Conservation (phyloP, 306 rosid species). For the Luffa acutangula region DNA sequence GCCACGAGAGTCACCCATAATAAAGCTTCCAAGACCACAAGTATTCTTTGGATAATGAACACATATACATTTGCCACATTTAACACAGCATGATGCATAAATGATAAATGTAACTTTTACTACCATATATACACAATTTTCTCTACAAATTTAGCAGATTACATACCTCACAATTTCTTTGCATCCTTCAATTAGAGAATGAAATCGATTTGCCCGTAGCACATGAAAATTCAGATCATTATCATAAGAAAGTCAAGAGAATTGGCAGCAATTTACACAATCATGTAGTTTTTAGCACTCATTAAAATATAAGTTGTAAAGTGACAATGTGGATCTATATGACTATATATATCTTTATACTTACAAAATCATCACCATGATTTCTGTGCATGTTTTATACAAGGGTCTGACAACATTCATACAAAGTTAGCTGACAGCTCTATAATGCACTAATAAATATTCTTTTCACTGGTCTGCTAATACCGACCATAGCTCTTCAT, state of each 20-base stretch:
- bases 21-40: not conserved
- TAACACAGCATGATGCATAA: not conserved
- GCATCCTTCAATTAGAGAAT: not conserved
- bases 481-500: not conserved
- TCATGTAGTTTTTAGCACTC: not conserved
- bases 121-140: not conserved
- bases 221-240: not conserved
- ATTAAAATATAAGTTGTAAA: not conserved
- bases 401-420: not conserved
- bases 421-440: slow-evolving; percentile 1
- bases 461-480: not conserved
- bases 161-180: not conserved
- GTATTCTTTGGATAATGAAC: not conserved
- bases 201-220: not conserved
- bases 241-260: not conserved
- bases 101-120: not conserved
- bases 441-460: not conserved
- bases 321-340: not conserved
- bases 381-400: not conserved
- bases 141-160: not conserved
- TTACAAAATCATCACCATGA: slow-evolving; percentile 1
- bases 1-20: not conserved
- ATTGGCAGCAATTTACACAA: not conserved
- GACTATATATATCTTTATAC: not conserved
- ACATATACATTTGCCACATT: not conserved